A percentile compares a stretch with the other conserved stretches of the same genome.
Evolutionary conservation across 352 stramenopile genomes (phyloP).

Genomic region (Globisporangium spinosum): DNA sequence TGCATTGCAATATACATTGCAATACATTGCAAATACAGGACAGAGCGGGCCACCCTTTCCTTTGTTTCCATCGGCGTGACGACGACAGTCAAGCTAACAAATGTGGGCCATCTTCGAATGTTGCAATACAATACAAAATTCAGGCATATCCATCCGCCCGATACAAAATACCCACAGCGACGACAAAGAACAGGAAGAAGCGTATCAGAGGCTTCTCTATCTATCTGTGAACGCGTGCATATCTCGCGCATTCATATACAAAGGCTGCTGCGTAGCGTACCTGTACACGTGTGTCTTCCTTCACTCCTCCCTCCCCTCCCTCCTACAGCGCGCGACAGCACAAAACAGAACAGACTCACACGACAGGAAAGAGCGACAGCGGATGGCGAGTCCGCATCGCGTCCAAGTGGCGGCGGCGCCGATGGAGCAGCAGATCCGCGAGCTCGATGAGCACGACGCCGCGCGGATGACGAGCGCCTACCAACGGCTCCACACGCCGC

Average conservation of each 20-base stretch:
- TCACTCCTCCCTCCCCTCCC: neutral
- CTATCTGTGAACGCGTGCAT: neutral
- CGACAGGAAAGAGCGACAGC: neutral
- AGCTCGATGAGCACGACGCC: conserved; percentile 9
- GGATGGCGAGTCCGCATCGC: conserved; percentile 12
- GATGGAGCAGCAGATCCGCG: conserved; percentile 25
- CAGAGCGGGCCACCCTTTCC: neutral
- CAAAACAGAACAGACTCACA: no score
- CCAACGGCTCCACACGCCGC: conserved; percentile 11
- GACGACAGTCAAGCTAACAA: neutral
- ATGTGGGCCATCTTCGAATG: neutral
- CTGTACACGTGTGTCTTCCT: neutral
- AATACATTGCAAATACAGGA: no score
- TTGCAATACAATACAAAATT: no score
- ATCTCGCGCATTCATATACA: no score
- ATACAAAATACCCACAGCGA: neutral
- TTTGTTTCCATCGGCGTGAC: neutral
- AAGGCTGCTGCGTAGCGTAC: neutral
- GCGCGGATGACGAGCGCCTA: conserved; percentile 12
- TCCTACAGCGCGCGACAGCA: neutral
- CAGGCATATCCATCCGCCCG: neutral
- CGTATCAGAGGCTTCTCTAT: neutral
- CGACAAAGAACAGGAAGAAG: neutral
- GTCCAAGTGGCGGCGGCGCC: conserved; percentile 20
- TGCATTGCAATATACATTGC: no score